Evolutionary conservation across 352 stramenopile species (phyloP).

Genomic region (Phytophthora fragariaefolia): DNA sequence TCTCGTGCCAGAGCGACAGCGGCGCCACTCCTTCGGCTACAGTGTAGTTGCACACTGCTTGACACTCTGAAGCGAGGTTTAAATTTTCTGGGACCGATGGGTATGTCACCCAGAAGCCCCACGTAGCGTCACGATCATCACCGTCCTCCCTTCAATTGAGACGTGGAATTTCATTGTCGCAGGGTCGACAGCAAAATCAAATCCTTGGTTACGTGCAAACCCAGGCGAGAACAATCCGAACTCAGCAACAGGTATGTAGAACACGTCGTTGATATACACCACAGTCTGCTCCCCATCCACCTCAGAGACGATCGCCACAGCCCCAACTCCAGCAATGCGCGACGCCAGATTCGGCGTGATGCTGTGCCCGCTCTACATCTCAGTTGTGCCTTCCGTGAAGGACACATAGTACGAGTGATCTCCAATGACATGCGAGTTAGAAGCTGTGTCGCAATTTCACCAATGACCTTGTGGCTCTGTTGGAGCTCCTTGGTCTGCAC

Average conservation of each 20-base stretch:
- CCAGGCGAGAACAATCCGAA: neutral
- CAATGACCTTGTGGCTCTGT: neutral
- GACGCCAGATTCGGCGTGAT: neutral
- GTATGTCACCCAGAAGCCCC: neutral
- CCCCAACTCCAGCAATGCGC: neutral
- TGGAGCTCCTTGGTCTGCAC: neutral
- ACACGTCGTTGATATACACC: neutral
- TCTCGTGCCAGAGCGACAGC: neutral
- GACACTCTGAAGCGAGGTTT: neutral
- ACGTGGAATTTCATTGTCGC: neutral
- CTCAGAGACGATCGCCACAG: neutral
- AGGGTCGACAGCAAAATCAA: neutral
- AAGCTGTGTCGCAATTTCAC: neutral
- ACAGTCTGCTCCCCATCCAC: neutral
- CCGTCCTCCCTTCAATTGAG: neutral
- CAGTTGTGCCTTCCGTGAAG: neutral
- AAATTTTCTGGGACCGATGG: neutral
- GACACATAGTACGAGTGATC: neutral
- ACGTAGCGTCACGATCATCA: neutral
- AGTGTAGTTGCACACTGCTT: neutral
- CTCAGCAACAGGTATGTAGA: neutral
- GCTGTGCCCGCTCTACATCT: too few species aligned
- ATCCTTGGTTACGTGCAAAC: neutral
- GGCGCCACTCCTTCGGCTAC: neutral
- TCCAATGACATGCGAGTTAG: neutral